phyloP scores from a whole-genome alignment of 1,284 basidiomycete species.

The Irpex sp. region DNA sequence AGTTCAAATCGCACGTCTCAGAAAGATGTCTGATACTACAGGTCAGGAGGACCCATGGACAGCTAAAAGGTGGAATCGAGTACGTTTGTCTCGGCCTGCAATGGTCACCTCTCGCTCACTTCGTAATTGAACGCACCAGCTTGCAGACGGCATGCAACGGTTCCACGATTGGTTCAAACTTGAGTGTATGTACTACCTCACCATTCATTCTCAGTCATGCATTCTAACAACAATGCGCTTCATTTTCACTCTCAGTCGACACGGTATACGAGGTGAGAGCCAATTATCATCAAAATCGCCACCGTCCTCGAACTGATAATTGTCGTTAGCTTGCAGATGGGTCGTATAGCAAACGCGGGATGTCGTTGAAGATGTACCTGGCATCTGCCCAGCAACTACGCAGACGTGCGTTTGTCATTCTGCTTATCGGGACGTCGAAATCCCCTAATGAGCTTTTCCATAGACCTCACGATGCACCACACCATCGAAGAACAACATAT shows the following conservation, averaged over 20 bases:
- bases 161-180: constrained; percentile 29
- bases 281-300: neutral
- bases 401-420: constrained; percentile 15
- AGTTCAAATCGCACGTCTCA: too few relatives aligned
- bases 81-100: too few relatives aligned
- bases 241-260: constrained; percentile 16
- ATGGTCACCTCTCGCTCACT: too few relatives aligned
- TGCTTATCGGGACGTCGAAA: neutral
- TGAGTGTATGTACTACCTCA: constrained; percentile 20
- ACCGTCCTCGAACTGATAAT: neutral
- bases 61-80: too few relatives aligned
- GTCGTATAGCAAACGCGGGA: constrained; percentile 24
- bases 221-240: neutral
- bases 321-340: constrained; percentile 26
- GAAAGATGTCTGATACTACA: too few relatives aligned
- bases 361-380: constrained; percentile 26
- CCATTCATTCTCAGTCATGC: neutral
- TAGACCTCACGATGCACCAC: constrained; percentile 62
- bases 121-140: constrained; percentile 12
- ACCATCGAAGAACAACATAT: constrained; percentile 60
- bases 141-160: constrained; percentile 22
- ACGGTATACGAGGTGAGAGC: constrained; percentile 22
- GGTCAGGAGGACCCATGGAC: too few relatives aligned
- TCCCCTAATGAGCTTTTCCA: neutral
- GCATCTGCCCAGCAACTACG: constrained; percentile 19